Base-by-base conservation (phyloP, 306 rosid species). In the Casuarina equisetifolia region DNA sequence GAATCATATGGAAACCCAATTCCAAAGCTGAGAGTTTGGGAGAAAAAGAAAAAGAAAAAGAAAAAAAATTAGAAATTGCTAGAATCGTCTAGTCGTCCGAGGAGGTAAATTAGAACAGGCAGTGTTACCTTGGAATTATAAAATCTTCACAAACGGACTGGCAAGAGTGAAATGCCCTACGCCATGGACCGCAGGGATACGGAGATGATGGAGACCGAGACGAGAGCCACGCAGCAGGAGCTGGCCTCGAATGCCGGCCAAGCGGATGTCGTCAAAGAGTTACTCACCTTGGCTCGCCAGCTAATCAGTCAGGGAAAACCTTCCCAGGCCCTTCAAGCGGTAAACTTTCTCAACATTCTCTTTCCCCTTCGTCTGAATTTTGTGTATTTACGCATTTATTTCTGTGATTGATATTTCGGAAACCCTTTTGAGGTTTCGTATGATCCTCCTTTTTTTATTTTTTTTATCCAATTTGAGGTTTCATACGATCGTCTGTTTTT, bases 301-400 rank as follows among this genome's bases (percentile, higher is more conserved):
- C 85, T 96, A 78, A 88, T 92, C 82, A 80, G 74, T 79, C 88
- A 96, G 83, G 98, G 98, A 39, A 90, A 93, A 46, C 97, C 97
- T 76, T 80, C 97, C 13, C 97, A 90, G 85, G 98, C 99, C 39
- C 97, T 96, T 73, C 94, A 92, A 84, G 96, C 97, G 89, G 98
- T 89, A 84, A 71, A 36, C 45, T 76, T 77, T 20, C 44, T 44
- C 1, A 17, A 15, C 49, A 16, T 15, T 42, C 17, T 38, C 42
- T 32, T 3, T 39, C 49, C 16, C n/a, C 39, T n/a, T 75, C 39
- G 62, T 53, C 79, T 44, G 74, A 6, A 74, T 13, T 11, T 61
- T 25, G 10, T 3, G 9, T 25, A 25, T n/a, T n/a, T n/a, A n/a
- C n/a, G n/a, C n/a, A n/a, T n/a, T n/a, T n/a, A n/a, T n/a, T n/a